Evolutionary conservation across 495 filamentous ascomycete genomes (phyloP), one percentile per base, ranked within the genome.

Genomic region (Penicillium samsonianum): DNA sequence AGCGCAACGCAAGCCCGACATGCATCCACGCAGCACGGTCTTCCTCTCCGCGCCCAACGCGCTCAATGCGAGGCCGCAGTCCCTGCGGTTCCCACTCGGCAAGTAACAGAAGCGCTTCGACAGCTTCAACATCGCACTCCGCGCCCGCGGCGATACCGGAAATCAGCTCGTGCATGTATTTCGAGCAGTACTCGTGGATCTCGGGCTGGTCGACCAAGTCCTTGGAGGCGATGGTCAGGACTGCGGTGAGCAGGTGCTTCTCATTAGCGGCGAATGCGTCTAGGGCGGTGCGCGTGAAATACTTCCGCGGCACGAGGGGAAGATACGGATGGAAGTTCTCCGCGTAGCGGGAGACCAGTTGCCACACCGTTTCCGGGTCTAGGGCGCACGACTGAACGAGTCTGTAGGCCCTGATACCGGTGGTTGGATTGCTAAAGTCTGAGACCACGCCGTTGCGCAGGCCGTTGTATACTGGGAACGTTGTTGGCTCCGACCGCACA

Each of bases 21-120:
- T 87, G 84, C 84, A 87, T 87, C 85, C 85, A 88, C 4, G 83
- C 82, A 31, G 83, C 83, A 41, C 84, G 77, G 60, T 88, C 85
- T 66, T 88, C 85, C 67, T 87, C 83, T 10, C 84, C 85, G 28
- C 82, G 76, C 0, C 85, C 85, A 14, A 87, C 82, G 17, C 79
- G 72, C 56, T 82, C 80, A 23, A 78, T 69, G 16, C 59, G 78
- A 42, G 71, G 74, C 16, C 81, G 74, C 5, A 81, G 73, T 5
- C 80, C 80, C 35, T 87, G 84, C 1, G 84, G 84, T 37, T 84
- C 83, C 83, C 84, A 87, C 62, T 87, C 84, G 1, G 84, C 84
- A 14, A 86, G 74, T 10, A 87, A 63, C 9, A 87, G 73, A 8
- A 87, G 69, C 23, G 84, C 80, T 62, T 87, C 84, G n/a, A 86